Base-by-base conservation (phyloP, 768 basidiomycete species). In the Leccinum truebloodii region DNA sequence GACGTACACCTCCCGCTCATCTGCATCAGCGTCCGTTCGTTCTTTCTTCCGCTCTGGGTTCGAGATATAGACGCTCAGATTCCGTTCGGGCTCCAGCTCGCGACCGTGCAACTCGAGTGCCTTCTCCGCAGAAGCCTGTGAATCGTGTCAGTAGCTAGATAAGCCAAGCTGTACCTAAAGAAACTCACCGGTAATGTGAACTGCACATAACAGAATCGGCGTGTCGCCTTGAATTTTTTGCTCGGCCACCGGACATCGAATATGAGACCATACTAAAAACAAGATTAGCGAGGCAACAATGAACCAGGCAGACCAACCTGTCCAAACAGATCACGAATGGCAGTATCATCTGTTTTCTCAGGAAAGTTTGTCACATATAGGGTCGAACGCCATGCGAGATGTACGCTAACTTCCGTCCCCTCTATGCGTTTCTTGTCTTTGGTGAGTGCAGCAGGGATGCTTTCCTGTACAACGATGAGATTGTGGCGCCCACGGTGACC, bases 241-340 rank as follows among this genome's bases (percentile, higher is more conserved):
- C 94, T 95, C 6, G 97, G 97, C 96, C 96, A 98, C 34, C 97
- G 90, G 18, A 94, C 90, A 64, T 98, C 95, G 61, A 98, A 92
- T 57, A 99, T 83, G 5, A 81, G 83, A 10, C 97, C 97, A 74
- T 90, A 95, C 94, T 97, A 58, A 1, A 12, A 26, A 57, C 67
- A 51, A 59, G 24, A 35, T 63, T 37, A 57, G 54, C 1, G 44
- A 49, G 32, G 37, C 12, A 54, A 49, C 1, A 12, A 35, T 20
- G 26, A 46, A 34, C 2, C n/a, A 52, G 3, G 13, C 6, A 44
- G 28, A 66, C 81, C 52, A 60, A 95, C 95, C 79, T 87, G 81
- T 55, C 81, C 83, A 71, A 99, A 97, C 13, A 97, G 72, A 49
- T 85, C 77, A 26, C 94, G 80, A 57, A 98, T 83, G 32, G 77